Evolutionary conservation across 176 grass and related monocot species (phyloP).

Genomic region (Oryza brachyantha): DNA sequence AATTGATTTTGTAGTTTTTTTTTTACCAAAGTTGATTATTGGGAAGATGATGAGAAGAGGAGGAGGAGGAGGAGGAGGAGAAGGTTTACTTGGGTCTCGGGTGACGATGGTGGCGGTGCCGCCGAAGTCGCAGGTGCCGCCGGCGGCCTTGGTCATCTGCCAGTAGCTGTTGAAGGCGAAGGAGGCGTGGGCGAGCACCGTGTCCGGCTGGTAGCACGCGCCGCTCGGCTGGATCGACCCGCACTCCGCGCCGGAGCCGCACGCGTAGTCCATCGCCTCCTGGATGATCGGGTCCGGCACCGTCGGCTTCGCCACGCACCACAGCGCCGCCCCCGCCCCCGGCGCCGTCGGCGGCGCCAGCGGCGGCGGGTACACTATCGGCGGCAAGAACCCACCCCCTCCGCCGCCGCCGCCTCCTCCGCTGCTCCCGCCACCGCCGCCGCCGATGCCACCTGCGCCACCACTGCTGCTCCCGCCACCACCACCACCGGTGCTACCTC

Average conservation of each 20-base stretch:
- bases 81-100: constrained; percentile 64
- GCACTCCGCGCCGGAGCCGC: constrained; percentile 69
- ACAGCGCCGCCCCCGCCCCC: constrained; percentile 44
- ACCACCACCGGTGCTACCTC: too few species aligned
- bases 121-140: constrained; percentile 79
- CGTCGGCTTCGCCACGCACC: constrained; percentile 93
- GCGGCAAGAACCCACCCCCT: constrained; percentile 48
- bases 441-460: too few species aligned
- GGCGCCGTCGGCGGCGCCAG: constrained; percentile 48
- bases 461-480: background rate
- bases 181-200: constrained; percentile 71
- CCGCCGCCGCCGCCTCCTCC: background rate
- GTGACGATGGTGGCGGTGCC: constrained; percentile 83
- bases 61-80: too few species aligned
- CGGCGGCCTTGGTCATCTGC: constrained; percentile 55
- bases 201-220: constrained; percentile 68
- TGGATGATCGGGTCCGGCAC: constrained; percentile 86
- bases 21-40: too few species aligned
- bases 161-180: constrained; percentile 91
- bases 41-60: background rate
- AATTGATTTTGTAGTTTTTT: too few species aligned
- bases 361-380: constrained; percentile 78
- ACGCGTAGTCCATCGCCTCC: constrained; percentile 92
- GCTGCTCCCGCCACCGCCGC: background rate
- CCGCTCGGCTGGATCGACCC: constrained; percentile 49